phyloP scores from a whole-genome alignment of 129 eudicot species.

The Smallanthus sonchifolius region DNA sequence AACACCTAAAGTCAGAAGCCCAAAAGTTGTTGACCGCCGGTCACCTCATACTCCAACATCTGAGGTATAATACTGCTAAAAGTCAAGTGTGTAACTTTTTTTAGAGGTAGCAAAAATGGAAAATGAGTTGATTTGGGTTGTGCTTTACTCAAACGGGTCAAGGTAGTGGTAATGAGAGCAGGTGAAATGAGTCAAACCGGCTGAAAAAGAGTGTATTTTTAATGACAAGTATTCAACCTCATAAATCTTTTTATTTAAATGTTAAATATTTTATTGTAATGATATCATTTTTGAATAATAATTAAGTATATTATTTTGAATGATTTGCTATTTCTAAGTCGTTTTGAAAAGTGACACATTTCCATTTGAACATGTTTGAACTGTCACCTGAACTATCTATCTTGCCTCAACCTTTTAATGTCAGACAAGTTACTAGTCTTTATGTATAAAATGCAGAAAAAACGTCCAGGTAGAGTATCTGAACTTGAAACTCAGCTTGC shows the following conservation, averaged over 20 bases:
- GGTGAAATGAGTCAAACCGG: not conserved
- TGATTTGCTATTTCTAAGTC: not conserved
- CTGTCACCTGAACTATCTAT: not conserved
- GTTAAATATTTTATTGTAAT: not conserved
- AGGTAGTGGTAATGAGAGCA: not conserved
- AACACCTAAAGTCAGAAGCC: conserved; percentile 55
- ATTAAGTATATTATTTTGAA: not conserved
- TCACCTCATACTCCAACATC: conserved; percentile 61
- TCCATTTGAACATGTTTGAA: not conserved
- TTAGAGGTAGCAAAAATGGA: not conserved
- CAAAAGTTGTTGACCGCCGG: conserved; percentile 49
- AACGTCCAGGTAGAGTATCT: conserved; percentile 49
- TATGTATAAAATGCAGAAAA: conserved; percentile 42
- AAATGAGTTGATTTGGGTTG: not conserved
- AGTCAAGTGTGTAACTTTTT: not conserved
- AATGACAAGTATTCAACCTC: not conserved
- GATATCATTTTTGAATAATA: not conserved
- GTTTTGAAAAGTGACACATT: not conserved
- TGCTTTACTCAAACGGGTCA: not conserved
- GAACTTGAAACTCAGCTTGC: conserved; percentile 77
- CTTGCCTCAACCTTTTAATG: not conserved
- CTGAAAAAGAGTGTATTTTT: not conserved
- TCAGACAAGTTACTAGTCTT: not conserved
- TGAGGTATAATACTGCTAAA: conserved; percentile 46
- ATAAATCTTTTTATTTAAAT: not conserved